These are phyloP conservation scores for Pseudocercospora pini-densiflorae DNA, from an alignment of 2,329 filamentous ascomycete genomes.

Conservation along the genomic window DNA sequence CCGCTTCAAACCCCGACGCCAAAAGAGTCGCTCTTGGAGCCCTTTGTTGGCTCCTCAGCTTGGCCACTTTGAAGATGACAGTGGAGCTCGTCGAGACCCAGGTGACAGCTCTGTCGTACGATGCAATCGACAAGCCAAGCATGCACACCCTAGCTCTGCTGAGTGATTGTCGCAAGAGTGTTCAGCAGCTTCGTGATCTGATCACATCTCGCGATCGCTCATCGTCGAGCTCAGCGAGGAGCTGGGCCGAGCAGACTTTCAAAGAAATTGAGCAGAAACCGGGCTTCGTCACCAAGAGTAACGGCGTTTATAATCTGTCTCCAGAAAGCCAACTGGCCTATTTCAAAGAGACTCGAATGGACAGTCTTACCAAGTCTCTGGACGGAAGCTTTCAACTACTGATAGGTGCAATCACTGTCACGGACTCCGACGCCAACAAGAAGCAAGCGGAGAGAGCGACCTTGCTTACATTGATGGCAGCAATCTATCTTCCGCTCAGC, in stretches of 20 bases:
- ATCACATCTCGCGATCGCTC: too few relatives aligned
- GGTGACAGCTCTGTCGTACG: too few relatives aligned
- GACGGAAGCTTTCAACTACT: neutral
- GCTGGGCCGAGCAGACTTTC: too few relatives aligned
- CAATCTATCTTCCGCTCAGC: conserved; percentile 21
- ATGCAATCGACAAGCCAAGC: too few relatives aligned
- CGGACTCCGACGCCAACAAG: conserved; percentile 4
- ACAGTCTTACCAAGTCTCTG: neutral
- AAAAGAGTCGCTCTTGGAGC: neutral
- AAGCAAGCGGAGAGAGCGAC: conserved; percentile 6
- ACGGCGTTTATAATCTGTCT: neutral
- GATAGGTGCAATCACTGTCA: neutral
- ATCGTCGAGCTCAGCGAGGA: too few relatives aligned
- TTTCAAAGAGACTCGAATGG: neutral
- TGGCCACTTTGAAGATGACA: neutral
- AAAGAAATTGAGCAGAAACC: too few relatives aligned
- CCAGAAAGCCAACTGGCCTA: neutral
- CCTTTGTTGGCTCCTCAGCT: neutral
- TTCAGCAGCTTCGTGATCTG: too few relatives aligned
- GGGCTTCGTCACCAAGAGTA: neutral
- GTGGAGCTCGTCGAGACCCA: neutral
- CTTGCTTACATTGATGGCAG: conserved; percentile 14
- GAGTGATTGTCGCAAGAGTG: too few relatives aligned
- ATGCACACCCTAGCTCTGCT: too few relatives aligned
- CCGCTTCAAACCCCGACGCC: neutral